These are phyloP conservation scores for Diversispora eburnea DNA, from an alignment of 192 early-diverging fungal genomes.

Conservation along the genomic window DNA sequence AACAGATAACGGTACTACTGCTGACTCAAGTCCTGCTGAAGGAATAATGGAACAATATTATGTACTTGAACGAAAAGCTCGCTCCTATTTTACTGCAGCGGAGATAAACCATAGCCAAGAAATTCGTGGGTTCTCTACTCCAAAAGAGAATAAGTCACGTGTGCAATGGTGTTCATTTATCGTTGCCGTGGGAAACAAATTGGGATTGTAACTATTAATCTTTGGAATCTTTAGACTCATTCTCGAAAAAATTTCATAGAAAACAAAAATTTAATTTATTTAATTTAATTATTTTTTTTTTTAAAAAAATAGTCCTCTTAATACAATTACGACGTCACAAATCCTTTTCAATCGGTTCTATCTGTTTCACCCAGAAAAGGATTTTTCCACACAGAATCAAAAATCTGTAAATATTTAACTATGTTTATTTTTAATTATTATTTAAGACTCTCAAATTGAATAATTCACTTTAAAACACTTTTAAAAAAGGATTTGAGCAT, in stretches of 20 bases:
- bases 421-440: neutral
- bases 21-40: conserved; percentile 4
- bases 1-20: neutral
- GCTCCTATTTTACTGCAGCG: conserved; percentile 3
- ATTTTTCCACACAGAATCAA: conserved; percentile 24
- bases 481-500: conserved; percentile 51
- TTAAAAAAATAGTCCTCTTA: conserved; percentile 46
- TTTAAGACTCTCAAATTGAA: neutral
- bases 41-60: neutral
- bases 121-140: neutral
- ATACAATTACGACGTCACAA: conserved; percentile 57
- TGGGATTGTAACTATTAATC: conserved; percentile 49
- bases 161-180: conserved; percentile 51
- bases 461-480: neutral
- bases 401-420: neutral
- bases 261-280: neutral
- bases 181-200: conserved; percentile 45
- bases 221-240: neutral
- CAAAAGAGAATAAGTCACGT: conserved; percentile 28
- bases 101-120: neutral
- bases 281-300: conserved; percentile 9
- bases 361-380: conserved; percentile 49
- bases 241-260: neutral
- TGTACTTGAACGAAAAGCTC: neutral
- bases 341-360: conserved; percentile 54